Evolutionary conservation across 179 eudicot genomes (phyloP).

Genomic region (Amaranthus tricolor): DNA sequence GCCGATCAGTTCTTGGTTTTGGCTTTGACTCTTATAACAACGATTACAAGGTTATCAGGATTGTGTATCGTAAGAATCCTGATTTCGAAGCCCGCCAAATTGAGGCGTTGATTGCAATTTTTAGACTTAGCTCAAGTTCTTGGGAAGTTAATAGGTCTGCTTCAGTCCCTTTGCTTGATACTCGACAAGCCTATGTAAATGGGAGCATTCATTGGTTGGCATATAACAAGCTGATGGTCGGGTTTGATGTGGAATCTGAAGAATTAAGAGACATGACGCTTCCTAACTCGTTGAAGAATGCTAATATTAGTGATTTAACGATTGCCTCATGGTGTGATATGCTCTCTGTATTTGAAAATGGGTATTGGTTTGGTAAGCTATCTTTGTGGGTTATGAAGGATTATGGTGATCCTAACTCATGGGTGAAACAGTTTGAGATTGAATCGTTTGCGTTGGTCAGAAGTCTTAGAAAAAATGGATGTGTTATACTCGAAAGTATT

Average conservation of each 20-base stretch:
- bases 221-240: constrained; percentile 22
- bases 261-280: constrained; percentile 34
- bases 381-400: constrained; percentile 56
- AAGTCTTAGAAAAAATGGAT: constrained; percentile 34
- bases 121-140: constrained; percentile 30
- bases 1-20: constrained; percentile 36
- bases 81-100: constrained; percentile 14
- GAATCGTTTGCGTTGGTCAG: constrained; percentile 23
- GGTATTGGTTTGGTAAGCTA: constrained; percentile 24
- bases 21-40: constrained; percentile 35
- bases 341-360: constrained; percentile 36
- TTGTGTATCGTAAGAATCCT: constrained; percentile 23
- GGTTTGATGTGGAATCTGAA: constrained; percentile 41
- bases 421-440: constrained; percentile 43
- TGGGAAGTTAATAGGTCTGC: constrained; percentile 28
- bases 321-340: constrained; percentile 29
- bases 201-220: constrained; percentile 53
- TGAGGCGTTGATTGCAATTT: constrained; percentile 31
- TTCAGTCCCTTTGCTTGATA: constrained; percentile 25
- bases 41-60: constrained; percentile 46
- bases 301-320: constrained; percentile 19
- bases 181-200: constrained; percentile 34
- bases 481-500: constrained; percentile 30
- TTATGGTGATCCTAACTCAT: constrained; percentile 40
- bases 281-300: constrained; percentile 30